phyloP scores from a whole-genome alignment of 495 filamentous ascomycete genomes.

The Penicillium silybi region DNA sequence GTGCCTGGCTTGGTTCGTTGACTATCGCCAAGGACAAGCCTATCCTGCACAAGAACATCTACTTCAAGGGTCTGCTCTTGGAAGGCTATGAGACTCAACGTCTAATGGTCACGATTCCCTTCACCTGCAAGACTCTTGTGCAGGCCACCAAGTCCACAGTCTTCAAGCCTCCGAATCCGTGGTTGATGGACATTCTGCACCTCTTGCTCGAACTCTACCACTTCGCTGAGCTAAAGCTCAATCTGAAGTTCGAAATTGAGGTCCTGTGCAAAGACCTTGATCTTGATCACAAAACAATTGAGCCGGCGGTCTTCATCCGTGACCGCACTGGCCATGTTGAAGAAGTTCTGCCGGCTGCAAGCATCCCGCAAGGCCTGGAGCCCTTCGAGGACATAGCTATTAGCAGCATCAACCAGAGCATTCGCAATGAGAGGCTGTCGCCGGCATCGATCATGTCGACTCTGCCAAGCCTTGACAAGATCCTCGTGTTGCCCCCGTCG shows the following conservation, averaged over 20 bases:
- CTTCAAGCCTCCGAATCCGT: conserved; percentile 93
- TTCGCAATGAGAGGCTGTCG: conserved; percentile 66
- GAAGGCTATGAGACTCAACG: conserved; percentile 90
- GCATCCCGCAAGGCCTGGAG: conserved; percentile 66
- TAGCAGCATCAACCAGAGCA: conserved; percentile 63
- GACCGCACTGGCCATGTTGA: conserved; percentile 59
- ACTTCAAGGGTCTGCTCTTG: conserved; percentile 90
- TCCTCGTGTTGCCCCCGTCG: conserved; percentile 69
- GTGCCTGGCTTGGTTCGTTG: conserved; percentile 86
- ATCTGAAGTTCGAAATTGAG: conserved; percentile 97
- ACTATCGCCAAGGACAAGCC: conserved; percentile 94
- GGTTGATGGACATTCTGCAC: conserved; percentile 90
- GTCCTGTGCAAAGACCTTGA: conserved; percentile 90
- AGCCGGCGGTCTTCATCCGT: conserved; percentile 76
- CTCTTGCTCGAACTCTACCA: conserved; percentile 89
- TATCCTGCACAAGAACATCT: conserved; percentile 93
- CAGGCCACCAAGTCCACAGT: conserved; percentile 81
- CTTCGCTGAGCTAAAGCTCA: conserved; percentile 86
- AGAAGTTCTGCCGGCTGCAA: conserved; percentile 51
- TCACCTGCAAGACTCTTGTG: conserved; percentile 89
- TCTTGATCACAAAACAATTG: conserved; percentile 79
- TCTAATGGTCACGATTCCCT: conserved; percentile 86
- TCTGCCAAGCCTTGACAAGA: conserved; percentile 72
- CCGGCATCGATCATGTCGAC: conserved; percentile 66
- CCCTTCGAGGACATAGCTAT: conserved; percentile 75